Conservation (phyloP, 2,329 filamentous ascomycete genomes). For the Aphanocladium album region DNA sequence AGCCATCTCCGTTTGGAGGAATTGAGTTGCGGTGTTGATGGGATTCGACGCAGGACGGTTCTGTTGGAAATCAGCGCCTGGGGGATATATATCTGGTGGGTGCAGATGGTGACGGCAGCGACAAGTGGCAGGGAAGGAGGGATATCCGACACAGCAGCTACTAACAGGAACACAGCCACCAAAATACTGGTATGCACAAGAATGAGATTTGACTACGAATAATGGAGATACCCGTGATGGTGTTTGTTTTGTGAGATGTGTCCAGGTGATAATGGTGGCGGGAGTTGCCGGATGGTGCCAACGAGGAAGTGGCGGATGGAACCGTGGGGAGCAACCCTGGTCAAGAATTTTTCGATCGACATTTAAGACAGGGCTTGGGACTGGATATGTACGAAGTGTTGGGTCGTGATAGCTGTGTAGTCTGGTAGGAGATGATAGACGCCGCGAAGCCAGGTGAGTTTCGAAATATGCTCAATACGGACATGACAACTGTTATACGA, state of each 20-base stretch:
- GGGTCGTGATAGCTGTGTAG: background rate
- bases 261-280: background rate
- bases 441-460: no score
- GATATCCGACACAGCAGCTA: no score
- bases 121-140: no score
- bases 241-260: background rate
- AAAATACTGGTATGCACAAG: background rate
- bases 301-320: background rate
- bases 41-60: no score
- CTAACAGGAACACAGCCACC: no score
- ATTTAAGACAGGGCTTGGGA: background rate
- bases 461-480: no score
- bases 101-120: no score
- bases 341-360: background rate
- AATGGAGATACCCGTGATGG: background rate
- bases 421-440: no score
- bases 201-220: background rate
- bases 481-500: no score
- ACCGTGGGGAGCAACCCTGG: background rate
- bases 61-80: no score
- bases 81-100: no score
- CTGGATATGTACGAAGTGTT: no score
- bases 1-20: constrained; percentile 24
- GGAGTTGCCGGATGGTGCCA: background rate
- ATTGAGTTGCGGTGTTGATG: background rate